These are phyloP conservation scores for Inonotus hispidus DNA, from an alignment of 1,284 basidiomycete species.

Conservation along the genomic window DNA sequence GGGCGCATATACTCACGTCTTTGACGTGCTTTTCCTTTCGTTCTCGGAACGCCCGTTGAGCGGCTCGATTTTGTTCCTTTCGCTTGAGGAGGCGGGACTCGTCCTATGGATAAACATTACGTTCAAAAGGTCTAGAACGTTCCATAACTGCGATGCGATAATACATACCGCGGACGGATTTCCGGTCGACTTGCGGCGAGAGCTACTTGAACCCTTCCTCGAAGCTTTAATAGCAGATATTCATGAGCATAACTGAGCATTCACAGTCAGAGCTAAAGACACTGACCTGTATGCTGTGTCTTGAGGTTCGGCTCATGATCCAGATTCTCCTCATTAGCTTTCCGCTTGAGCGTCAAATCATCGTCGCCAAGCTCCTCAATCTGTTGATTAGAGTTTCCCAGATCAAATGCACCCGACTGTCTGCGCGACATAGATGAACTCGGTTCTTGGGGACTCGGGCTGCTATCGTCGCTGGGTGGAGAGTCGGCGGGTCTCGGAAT, in stretches of 20 bases:
- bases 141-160: not conserved
- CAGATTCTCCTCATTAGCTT: conserved; percentile 54
- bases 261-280: not conserved
- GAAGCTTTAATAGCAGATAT: conserved; percentile 12
- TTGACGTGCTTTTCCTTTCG: conserved; percentile 86
- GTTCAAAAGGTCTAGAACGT: conserved; percentile 16
- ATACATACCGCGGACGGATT: conserved; percentile 36
- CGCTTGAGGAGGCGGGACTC: conserved; percentile 70
- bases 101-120: conserved; percentile 41
- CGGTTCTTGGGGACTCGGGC: conserved; percentile 62
- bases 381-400: conserved; percentile 27
- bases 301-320: conserved; percentile 60
- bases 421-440: conserved; percentile 25
- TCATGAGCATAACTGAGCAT: conserved; percentile 15
- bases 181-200: conserved; percentile 40
- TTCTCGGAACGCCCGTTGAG: conserved; percentile 81
- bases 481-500: conserved; percentile 34
- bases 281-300: conserved; percentile 56
- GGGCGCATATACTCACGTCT: conserved; percentile 52
- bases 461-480: conserved; percentile 46
- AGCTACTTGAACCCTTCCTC: conserved; percentile 24
- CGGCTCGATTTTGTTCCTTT: conserved; percentile 84
- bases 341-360: conserved; percentile 58
- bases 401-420: conserved; percentile 30
- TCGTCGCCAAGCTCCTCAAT: conserved; percentile 33